Conservation (phyloP, 352 stramenopile species). For the Phytopythium helicoides region DNA sequence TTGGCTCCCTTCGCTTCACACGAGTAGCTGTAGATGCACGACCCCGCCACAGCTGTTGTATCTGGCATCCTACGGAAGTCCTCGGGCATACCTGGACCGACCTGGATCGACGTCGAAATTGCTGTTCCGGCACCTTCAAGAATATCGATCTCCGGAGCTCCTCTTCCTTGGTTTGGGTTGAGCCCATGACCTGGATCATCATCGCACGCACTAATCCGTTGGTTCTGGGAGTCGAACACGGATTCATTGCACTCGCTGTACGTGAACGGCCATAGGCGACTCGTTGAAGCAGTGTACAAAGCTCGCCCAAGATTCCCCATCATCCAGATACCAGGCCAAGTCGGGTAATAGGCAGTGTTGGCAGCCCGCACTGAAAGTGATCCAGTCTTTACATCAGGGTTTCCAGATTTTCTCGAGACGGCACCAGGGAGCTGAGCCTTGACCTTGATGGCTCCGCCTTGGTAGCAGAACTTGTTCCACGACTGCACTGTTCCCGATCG, state of each 20-base stretch:
- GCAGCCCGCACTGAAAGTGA: slow-evolving; percentile 12
- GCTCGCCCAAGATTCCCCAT: too few species aligned
- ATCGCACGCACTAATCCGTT: slow-evolving; percentile 89
- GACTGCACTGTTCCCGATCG: too few species aligned
- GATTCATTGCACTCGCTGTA: slow-evolving; percentile 87
- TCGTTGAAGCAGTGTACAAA: too few species aligned
- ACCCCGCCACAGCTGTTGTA: slow-evolving; percentile 19
- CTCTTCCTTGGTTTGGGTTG: slow-evolving; percentile 85
- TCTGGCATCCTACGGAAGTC: slow-evolving; percentile 39
- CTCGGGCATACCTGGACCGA: slow-evolving; percentile 64
- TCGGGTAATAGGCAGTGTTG: slow-evolving; percentile 48
- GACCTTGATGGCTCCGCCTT: too few species aligned
- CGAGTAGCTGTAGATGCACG: slow-evolving; percentile 33
- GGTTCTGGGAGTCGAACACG: slow-evolving; percentile 52
- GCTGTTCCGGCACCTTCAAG: slow-evolving; percentile 83
- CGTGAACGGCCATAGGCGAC: too few species aligned
- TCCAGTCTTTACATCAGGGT: slow-evolving; percentile 43
- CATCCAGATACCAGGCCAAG: too few species aligned
- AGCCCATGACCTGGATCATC: slow-evolving; percentile 88
- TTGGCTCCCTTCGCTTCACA: slow-evolving; percentile 50
- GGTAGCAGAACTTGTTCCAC: too few species aligned
- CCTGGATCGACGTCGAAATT: slow-evolving; percentile 91
- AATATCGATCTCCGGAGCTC: slow-evolving; percentile 95
- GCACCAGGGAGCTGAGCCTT: slow-evolving; percentile 70
- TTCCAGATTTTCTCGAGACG: slow-evolving; percentile 30